Conservation (phyloP, 2,329 filamentous ascomycete species). For the Leptographium flavum region DNA sequence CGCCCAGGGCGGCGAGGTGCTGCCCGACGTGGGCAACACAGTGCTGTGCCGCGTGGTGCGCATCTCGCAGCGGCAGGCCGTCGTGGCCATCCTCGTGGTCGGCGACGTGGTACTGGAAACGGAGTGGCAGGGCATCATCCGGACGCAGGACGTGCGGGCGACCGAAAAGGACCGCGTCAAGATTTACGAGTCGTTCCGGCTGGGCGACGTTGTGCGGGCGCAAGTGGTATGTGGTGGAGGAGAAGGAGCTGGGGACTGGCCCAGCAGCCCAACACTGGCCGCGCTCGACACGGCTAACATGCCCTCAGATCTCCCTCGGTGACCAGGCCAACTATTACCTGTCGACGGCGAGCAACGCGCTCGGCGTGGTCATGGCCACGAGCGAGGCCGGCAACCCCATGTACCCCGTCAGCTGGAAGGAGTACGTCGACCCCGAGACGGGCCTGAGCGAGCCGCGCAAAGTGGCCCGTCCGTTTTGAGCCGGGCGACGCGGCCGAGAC, state of each 20-base stretch:
- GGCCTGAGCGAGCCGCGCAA: constrained; percentile 69
- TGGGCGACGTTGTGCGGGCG: constrained; percentile 81
- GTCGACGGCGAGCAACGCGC: constrained; percentile 79
- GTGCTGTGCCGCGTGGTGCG: constrained; percentile 79
- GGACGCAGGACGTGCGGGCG: constrained; percentile 80
- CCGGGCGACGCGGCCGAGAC: too few relatives aligned
- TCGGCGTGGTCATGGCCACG: constrained; percentile 85
- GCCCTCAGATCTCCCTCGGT: constrained; percentile 60
- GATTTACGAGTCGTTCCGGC: constrained; percentile 80
- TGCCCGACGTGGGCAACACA: constrained; percentile 67
- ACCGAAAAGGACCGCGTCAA: constrained; percentile 94
- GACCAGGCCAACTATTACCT: constrained; percentile 94
- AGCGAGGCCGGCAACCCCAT: constrained; percentile 82
- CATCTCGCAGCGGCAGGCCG: constrained; percentile 72
- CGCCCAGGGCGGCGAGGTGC: constrained; percentile 37
- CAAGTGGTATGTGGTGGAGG: constrained; percentile 59
- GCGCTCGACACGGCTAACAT: background rate
- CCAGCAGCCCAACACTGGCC: too few relatives aligned
- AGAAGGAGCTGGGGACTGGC: too few relatives aligned
- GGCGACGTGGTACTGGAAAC: constrained; percentile 57
- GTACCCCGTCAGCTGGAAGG: constrained; percentile 90
- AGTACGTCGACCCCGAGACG: constrained; percentile 74
- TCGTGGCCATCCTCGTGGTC: constrained; percentile 74
- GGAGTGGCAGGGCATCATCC: constrained; percentile 73
- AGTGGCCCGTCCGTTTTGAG: constrained; percentile 82